phyloP scores from a whole-genome alignment of 176 grass and related monocot genomes.

The Carex parvula region DNA sequence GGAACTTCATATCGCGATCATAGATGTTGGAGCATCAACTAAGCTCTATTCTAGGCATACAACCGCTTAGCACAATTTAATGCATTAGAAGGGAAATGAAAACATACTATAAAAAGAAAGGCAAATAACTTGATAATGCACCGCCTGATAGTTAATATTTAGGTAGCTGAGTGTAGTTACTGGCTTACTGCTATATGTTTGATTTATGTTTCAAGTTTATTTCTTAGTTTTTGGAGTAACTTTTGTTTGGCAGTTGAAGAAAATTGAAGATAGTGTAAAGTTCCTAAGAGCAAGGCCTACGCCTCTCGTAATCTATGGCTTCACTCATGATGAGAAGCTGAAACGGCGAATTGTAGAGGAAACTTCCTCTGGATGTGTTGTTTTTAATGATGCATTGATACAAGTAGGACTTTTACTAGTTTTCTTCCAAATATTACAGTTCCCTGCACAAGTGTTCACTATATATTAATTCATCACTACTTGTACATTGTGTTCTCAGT shows the following conservation, averaged over 20 bases:
- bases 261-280: constrained; percentile 76
- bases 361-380: constrained; percentile 73
- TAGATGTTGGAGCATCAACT: neutral
- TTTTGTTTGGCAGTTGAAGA: constrained; percentile 51
- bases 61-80: neutral
- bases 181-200: neutral
- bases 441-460: neutral
- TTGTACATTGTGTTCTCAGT: constrained; percentile 30
- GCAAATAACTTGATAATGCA: neutral
- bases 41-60: neutral
- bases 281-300: constrained; percentile 66
- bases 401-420: constrained; percentile 35
- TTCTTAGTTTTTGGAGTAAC: neutral
- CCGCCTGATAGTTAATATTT: neutral
- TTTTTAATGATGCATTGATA: constrained; percentile 73
- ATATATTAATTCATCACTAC: neutral
- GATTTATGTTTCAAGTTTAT: neutral
- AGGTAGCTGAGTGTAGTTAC: neutral
- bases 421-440: neutral
- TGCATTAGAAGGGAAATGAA: neutral
- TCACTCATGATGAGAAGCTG: constrained; percentile 49
- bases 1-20: neutral
- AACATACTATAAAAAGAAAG: neutral
- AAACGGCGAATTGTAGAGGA: constrained; percentile 50
- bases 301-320: constrained; percentile 75